phyloP scores from a whole-genome alignment of 768 basidiomycete genomes.

The Russula foetens region DNA sequence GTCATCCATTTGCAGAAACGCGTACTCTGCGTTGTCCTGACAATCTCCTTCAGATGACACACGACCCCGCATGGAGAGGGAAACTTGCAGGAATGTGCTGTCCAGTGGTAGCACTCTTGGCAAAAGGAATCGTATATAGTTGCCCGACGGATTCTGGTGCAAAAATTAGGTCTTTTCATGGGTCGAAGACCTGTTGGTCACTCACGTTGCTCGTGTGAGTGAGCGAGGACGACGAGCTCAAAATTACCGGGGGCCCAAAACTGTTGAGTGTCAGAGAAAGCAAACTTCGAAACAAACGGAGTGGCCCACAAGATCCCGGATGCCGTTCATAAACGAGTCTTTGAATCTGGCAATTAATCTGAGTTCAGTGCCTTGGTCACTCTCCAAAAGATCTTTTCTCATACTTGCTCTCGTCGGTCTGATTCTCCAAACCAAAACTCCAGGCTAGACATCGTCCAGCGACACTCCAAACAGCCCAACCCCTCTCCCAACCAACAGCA shows the following conservation, averaged over 20 bases:
- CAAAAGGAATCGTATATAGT: conserved; percentile 82
- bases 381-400: conserved; percentile 20
- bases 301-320: conserved; percentile 56
- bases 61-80: neutral
- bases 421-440: conserved; percentile 61
- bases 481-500: conserved; percentile 84
- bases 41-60: neutral
- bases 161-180: neutral
- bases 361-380: conserved; percentile 10
- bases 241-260: conserved; percentile 94
- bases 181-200: conserved; percentile 3
- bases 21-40: conserved; percentile 93
- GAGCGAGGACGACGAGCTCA: conserved; percentile 73
- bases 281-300: neutral
- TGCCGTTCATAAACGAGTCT: conserved; percentile 81
- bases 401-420: conserved; percentile 43
- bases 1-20: conserved; percentile 93
- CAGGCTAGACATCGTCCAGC: conserved; percentile 82
- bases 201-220: conserved; percentile 44
- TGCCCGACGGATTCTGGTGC: conserved; percentile 53
- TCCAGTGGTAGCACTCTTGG: conserved; percentile 87
- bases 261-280: conserved; percentile 33
- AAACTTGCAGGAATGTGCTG: conserved; percentile 80
- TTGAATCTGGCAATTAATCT: conserved; percentile 45
- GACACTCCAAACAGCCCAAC: conserved; percentile 88